phyloP scores from a whole-genome alignment of 116 monocot species.

The Papilionanthe hybrid region DNA sequence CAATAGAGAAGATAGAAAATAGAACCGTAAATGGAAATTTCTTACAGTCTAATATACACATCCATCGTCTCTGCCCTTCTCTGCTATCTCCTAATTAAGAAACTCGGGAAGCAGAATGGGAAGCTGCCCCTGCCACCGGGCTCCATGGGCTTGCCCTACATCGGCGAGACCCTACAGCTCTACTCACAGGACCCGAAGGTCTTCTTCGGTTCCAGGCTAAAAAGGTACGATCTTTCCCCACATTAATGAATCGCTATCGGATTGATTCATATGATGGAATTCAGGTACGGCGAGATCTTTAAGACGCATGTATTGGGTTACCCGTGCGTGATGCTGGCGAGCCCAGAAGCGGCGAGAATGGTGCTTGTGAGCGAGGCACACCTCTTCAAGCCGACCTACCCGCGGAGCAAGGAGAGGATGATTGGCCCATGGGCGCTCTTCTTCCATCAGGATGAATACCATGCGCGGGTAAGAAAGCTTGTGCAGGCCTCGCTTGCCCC shows the following conservation, averaged over 20 bases:
- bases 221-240: slow-evolving; percentile 20
- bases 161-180: slow-evolving; percentile 79
- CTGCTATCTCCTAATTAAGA: slow-evolving; percentile 11
- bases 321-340: slow-evolving; percentile 86
- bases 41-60: slow-evolving; percentile 7
- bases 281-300: slow-evolving; percentile 79
- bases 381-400: slow-evolving; percentile 50
- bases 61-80: slow-evolving; percentile 18
- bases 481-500: slow-evolving; percentile 58
- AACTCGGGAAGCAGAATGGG: slow-evolving; percentile 2
- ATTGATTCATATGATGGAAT: neutral
- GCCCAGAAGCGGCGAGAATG: slow-evolving; percentile 83
- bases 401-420: slow-evolving; percentile 42
- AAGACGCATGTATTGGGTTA: slow-evolving; percentile 74
- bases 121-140: slow-evolving; percentile 52
- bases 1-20: too few relatives aligned
- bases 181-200: slow-evolving; percentile 68
- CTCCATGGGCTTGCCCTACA: slow-evolving; percentile 71
- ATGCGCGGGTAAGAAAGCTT: slow-evolving; percentile 39
- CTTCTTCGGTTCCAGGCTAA: slow-evolving; percentile 54
- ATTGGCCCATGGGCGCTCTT: slow-evolving; percentile 42
- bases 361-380: slow-evolving; percentile 54
- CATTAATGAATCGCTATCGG: neutral
- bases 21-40: neutral
- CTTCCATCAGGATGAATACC: slow-evolving; percentile 50